These are phyloP conservation scores for Melampsora americana DNA, from an alignment of 1,284 basidiomycete species.

Conservation along the genomic window DNA sequence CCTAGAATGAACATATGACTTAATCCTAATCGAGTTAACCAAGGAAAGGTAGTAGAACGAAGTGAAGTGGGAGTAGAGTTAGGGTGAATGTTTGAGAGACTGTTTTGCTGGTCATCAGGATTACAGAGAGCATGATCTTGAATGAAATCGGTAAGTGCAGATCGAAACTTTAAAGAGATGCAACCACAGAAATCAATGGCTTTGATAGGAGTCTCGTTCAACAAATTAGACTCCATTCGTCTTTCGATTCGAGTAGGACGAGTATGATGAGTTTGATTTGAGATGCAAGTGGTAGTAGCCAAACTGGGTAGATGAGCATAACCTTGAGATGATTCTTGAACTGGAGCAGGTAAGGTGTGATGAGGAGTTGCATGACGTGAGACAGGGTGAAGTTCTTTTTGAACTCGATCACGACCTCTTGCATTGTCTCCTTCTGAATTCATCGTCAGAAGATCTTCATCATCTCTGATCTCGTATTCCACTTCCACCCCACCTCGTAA, in stretches of 20 bases:
- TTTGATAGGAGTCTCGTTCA: slow-evolving; percentile 36
- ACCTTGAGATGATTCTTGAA: slow-evolving; percentile 14
- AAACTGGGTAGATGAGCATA: slow-evolving; percentile 4
- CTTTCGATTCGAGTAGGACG: slow-evolving; percentile 13
- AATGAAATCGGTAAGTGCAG: slow-evolving; percentile 27
- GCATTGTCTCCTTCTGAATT: slow-evolving; percentile 2
- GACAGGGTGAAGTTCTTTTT: slow-evolving; percentile 17
- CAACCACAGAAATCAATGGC: slow-evolving; percentile 39
- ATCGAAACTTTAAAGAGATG: slow-evolving; percentile 25
- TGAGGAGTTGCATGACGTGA: slow-evolving; percentile 32
- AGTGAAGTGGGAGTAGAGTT: slow-evolving; percentile 3
- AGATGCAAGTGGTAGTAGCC: neutral
- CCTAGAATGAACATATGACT: slow-evolving; percentile 12
- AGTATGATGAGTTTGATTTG: slow-evolving; percentile 5
- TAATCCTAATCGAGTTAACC: slow-evolving; percentile 21
- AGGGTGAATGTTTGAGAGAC: neutral
- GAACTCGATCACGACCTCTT: slow-evolving; percentile 18
- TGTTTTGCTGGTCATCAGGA: neutral
- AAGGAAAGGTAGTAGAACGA: slow-evolving; percentile 23
- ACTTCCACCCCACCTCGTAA: slow-evolving; percentile 35
- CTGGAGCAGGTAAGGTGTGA: slow-evolving; percentile 32
- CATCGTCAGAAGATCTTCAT: neutral
- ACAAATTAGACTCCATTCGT: slow-evolving; percentile 23
- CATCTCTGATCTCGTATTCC: slow-evolving; percentile 20
- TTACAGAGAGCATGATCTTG: slow-evolving; percentile 22